Conservation (phyloP, 352 stramenopile genomes). For the Globisporangium cystogenes region DNA sequence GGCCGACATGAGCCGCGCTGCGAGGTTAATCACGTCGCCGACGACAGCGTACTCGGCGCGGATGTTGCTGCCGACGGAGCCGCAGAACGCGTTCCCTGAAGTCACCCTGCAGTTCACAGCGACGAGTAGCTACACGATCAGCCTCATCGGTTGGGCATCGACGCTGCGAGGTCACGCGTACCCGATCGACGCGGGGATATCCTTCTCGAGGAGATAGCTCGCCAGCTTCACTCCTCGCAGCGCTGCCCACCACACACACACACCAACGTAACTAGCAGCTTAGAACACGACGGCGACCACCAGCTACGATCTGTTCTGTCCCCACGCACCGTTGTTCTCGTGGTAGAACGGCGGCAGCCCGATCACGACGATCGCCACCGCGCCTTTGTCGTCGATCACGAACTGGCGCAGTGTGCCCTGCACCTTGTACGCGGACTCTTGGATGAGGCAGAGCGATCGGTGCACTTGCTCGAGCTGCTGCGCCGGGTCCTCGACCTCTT, state of each 20-base stretch:
- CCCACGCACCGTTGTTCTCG: conserved; percentile 68
- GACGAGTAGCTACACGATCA: neutral
- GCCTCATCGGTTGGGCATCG: no score
- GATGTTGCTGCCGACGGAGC: conserved; percentile 58
- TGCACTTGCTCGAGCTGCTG: conserved; percentile 56
- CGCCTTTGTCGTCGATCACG: conserved; percentile 85
- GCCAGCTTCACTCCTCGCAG: conserved; percentile 64
- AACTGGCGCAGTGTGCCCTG: conserved; percentile 82
- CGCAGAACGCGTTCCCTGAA: conserved; percentile 68
- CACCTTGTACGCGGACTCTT: conserved; percentile 74
- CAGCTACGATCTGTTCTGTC: neutral
- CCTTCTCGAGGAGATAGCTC: conserved; percentile 57
- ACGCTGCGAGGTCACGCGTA: conserved; percentile 10
- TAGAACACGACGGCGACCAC: neutral
- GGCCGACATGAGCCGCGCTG: conserved; percentile 69
- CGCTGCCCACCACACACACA: conserved; percentile 19
- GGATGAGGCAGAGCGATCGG: conserved; percentile 53
- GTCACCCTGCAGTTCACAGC: conserved; percentile 33
- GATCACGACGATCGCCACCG: conserved; percentile 70
- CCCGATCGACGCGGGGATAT: conserved; percentile 60
- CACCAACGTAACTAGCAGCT: neutral
- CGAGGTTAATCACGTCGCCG: conserved; percentile 80
- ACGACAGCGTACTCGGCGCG: conserved; percentile 81
- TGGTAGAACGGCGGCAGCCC: conserved; percentile 77
- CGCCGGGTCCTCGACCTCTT: conserved; percentile 29